Conservation (phyloP, 345 rosid species). For the Boechera retrofracta region DNA sequence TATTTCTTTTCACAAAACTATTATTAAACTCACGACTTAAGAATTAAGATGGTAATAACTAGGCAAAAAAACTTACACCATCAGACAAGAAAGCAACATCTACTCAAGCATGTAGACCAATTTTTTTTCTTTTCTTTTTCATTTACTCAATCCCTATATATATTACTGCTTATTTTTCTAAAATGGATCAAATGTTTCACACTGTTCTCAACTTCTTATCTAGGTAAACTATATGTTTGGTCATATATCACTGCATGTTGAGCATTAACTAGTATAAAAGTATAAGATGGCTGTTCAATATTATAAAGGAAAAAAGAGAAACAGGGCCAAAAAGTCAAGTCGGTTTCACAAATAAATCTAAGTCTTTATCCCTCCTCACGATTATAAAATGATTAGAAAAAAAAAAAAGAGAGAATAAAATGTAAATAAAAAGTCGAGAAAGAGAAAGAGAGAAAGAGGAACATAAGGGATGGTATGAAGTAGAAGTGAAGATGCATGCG, state of each 20-base stretch:
- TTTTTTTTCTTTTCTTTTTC: neutral
- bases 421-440: neutral
- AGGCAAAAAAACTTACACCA: neutral
- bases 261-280: slow-evolving; percentile 8
- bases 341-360: slow-evolving; percentile 26
- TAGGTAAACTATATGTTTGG: neutral
- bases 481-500: slow-evolving; percentile 51
- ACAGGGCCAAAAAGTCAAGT: slow-evolving; percentile 30
- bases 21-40: neutral
- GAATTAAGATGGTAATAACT: neutral
- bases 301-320: neutral
- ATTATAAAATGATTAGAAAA: slow-evolving; percentile 28
- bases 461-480: slow-evolving; percentile 39
- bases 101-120: neutral
- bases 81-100: slow-evolving; percentile 7
- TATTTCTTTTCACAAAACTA: neutral
- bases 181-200: slow-evolving; percentile 1
- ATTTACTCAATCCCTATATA: neutral
- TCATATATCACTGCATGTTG: slow-evolving; percentile 16
- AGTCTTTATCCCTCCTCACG: slow-evolving; percentile 29
- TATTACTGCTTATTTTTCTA: neutral
- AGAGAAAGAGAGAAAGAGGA: slow-evolving; percentile 9
- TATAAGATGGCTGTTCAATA: slow-evolving; percentile 28
- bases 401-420: slow-evolving; percentile 1
- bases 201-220: neutral